Evolutionary conservation across 306 rosid genomes (phyloP).

Genomic region (Cucurbita maxima): DNA sequence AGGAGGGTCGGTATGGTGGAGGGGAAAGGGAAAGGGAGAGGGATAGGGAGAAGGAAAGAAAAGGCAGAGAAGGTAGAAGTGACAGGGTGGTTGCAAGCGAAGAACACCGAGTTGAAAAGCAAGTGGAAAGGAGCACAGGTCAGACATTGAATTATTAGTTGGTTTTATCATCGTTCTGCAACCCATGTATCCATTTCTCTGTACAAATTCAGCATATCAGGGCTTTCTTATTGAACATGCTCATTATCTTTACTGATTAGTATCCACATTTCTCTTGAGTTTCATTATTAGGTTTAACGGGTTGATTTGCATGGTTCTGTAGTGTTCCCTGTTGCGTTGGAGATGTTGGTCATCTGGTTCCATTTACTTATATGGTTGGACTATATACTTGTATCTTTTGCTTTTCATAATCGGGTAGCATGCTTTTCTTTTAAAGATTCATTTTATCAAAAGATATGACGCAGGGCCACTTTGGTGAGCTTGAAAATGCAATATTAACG

Average conservation of each 20-base stretch:
- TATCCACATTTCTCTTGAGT: neutral
- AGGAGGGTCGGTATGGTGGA: constrained; percentile 51
- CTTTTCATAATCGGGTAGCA: neutral
- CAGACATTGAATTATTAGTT: constrained; percentile 17
- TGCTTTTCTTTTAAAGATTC: neutral
- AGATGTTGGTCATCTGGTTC: neutral
- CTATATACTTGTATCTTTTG: neutral
- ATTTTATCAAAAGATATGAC: neutral
- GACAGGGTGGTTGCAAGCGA: constrained; percentile 48
- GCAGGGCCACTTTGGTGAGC: neutral
- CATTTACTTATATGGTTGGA: neutral
- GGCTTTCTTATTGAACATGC: neutral
- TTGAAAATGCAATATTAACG: neutral
- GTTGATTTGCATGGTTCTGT: neutral
- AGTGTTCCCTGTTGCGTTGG: neutral
- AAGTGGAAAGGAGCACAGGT: constrained; percentile 64
- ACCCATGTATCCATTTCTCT: neutral
- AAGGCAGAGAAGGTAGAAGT: constrained; percentile 47
- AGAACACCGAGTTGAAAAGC: constrained; percentile 48
- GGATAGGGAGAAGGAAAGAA: constrained; percentile 63
- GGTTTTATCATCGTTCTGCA: neutral
- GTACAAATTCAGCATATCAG: neutral
- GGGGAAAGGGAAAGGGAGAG: constrained; percentile 40
- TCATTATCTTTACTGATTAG: neutral
- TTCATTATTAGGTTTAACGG: neutral